phyloP scores from a whole-genome alignment of 176 grass and related monocot genomes.

The maize (Zea mays) region Zm-B73-REFERENCE-NAM-5.0 NC_050098.1:201692501-201693000 shows the following conservation, averaged over 20 bases:
- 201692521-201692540: neutral
- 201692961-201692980: neutral
- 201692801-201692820: neutral
- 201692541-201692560: neutral
- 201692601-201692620: neutral
- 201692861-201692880: neutral
- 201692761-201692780: neutral
- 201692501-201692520: neutral
- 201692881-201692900: neutral
- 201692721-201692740: neutral
- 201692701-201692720: neutral
- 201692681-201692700: neutral
- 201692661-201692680: neutral
- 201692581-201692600: neutral
- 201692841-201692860: neutral
- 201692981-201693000: neutral
- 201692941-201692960: neutral
- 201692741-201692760: neutral
- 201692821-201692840: neutral
- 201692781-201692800: constrained; percentile 5
- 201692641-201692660: neutral
- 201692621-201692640: neutral
- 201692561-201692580: neutral
- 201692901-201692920: neutral
- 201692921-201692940: neutral